These are phyloP conservation scores for Aspergillus sp. DNA, from an alignment of 2,329 filamentous ascomycete species.

Conservation along the genomic window DNA sequence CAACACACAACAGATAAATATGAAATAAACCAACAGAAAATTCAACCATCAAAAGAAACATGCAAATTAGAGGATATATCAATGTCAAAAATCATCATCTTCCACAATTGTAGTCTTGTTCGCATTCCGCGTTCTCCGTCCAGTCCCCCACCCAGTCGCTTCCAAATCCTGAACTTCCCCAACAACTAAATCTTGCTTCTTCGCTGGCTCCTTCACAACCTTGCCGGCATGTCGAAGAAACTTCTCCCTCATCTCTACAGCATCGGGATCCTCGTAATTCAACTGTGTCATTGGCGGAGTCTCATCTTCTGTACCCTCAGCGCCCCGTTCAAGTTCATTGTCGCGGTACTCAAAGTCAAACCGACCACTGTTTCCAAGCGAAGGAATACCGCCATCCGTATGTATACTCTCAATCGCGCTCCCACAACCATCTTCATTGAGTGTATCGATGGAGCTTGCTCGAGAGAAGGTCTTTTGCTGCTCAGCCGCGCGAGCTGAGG, in stretches of 20 bases:
- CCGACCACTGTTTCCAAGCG: constrained; percentile 30
- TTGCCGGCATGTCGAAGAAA: constrained; percentile 49
- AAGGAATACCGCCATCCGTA: constrained; percentile 30
- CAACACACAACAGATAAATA: neutral
- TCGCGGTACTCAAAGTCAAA: constrained; percentile 35
- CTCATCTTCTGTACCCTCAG: constrained; percentile 33
- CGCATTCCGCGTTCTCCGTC: constrained; percentile 36
- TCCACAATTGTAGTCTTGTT: constrained; percentile 22
- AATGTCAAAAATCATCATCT: neutral
- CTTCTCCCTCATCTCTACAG: constrained; percentile 56
- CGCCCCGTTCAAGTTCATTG: constrained; percentile 11
- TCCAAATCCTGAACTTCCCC: constrained; percentile 35
- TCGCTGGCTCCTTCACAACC: constrained; percentile 35
- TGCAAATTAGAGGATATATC: neutral
- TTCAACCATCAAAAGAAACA: neutral
- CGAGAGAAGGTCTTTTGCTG: constrained; percentile 35
- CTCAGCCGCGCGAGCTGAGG: constrained; percentile 30
- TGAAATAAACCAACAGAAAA: neutral
- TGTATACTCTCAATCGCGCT: constrained; percentile 34
- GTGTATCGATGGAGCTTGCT: constrained; percentile 51
- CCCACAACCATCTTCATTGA: constrained; percentile 46
- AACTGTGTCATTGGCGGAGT: constrained; percentile 47
- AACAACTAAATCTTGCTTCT: constrained; percentile 20
- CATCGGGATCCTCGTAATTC: constrained; percentile 51
- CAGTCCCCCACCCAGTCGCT: constrained; percentile 33